phyloP scores from a whole-genome alignment of 176 grass and related monocot genomes.

The Ensete ventricosum region DNA sequence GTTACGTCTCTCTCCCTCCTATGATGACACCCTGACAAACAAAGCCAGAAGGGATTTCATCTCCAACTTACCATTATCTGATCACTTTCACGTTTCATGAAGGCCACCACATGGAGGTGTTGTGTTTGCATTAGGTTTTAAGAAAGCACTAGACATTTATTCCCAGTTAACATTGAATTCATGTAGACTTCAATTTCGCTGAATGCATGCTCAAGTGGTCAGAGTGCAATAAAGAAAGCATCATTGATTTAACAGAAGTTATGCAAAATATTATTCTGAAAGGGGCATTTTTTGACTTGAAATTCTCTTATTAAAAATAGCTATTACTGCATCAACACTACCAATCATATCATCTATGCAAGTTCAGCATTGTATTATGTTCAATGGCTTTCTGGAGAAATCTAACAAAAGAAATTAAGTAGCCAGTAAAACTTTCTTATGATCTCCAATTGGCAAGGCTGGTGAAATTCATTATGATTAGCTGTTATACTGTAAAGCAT shows the following conservation, averaged over 20 bases:
- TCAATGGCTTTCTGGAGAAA: not conserved
- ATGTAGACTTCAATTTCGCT: not conserved
- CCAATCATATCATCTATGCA: not conserved
- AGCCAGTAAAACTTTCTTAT: not conserved
- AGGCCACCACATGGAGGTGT: too few species aligned
- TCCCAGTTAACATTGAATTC: not conserved
- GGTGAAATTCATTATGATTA: not conserved
- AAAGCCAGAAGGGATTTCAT: too few species aligned
- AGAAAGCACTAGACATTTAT: not conserved
- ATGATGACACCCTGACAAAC: too few species aligned
- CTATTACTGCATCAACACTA: not conserved
- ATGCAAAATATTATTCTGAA: not conserved
- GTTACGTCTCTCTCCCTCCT: too few species aligned
- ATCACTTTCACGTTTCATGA: too few species aligned
- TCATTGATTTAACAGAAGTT: not conserved
- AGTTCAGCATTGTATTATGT: not conserved
- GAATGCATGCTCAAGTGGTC: not conserved
- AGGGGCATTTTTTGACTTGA: not conserved
- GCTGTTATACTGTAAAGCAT: too few species aligned
- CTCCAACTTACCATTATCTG: too few species aligned
- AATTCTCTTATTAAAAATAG: too few species aligned
- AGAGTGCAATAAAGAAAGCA: not conserved
- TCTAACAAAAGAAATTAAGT: not conserved
- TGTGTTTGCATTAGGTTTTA: not conserved
- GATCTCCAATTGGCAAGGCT: not conserved